Evolutionary conservation across 768 basidiomycete species (phyloP), one percentile per base, ranked within the genome.

Genomic region (Amanita brunnescens): DNA sequence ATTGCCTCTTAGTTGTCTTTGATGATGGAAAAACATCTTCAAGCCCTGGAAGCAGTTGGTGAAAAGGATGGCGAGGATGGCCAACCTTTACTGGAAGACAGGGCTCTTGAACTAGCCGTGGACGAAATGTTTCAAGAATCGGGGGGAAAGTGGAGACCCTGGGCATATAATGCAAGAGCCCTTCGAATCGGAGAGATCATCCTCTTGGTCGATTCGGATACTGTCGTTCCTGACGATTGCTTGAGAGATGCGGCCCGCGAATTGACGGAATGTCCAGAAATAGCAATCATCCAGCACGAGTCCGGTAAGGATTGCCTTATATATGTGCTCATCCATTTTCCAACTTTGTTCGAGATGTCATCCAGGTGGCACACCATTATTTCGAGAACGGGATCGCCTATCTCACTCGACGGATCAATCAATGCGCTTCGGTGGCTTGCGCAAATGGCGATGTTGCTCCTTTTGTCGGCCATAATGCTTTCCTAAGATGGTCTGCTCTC

Each of bases 381-480:
- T 93, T 94, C 60, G 91, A 95, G 63, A 91, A 91, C 58, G 89
- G 87, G 14, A 84, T 94, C 54, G 80, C 91, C 10, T 83, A 85
- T 65, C 93, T 95, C 68, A 93, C 91, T 1, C 80, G 82, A 18
- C 78, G 89, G 33, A 90, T 94, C 68, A 91, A 93, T 64, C 81
- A 80, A 63, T 81, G 77, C 62, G 90, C 90, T 34, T 85, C 87
- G 0, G 80, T 90, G 76, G 78, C 80, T 13, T 82, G 80, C 58
- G 84, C 87, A 2, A 90, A 90, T 55, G 87, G 87, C 26, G 87
- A 90, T 61, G 79, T 88, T 21, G 83, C 83, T 4, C 87, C 88
- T 1, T 90, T 90, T 58, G 88, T 91, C 49, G 88, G 88, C 2
- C 88, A 91, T 64, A 90, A 91, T 55, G 89, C 90, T 5, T 95